A percentile compares a stretch with the other conserved stretches of the same genome.
Conservation (phyloP, 129 eudicot species). For the Artemisia annua region DNA sequence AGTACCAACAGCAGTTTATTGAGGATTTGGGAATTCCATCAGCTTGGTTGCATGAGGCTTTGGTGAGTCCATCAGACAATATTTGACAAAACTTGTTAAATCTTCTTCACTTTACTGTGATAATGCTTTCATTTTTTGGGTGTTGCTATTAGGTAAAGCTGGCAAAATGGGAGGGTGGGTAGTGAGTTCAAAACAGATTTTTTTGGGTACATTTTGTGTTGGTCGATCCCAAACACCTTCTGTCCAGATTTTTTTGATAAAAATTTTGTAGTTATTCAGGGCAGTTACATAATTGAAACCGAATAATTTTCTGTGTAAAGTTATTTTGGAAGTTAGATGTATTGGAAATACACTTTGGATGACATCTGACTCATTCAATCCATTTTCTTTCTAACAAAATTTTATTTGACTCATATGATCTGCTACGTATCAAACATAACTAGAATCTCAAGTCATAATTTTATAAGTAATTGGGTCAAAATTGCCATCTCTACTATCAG, state of each 20-base stretch:
- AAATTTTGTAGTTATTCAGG: no score
- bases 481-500: background rate
- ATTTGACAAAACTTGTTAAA: background rate
- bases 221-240: background rate
- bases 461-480: background rate
- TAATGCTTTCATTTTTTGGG: slow-evolving; percentile 3
- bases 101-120: slow-evolving; percentile 1
- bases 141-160: slow-evolving; percentile 8
- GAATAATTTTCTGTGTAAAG: background rate
- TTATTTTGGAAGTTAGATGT: background rate
- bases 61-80: slow-evolving; percentile 52
- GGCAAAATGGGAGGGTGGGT: background rate
- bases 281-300: background rate
- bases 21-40: slow-evolving; percentile 82
- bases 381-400: background rate
- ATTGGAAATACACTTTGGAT: background rate
- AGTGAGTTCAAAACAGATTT: background rate
- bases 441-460: background rate
- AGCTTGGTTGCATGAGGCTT: slow-evolving; percentile 94
- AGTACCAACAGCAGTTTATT: slow-evolving; percentile 63
- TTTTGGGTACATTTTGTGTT: background rate
- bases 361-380: background rate
- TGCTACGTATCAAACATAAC: background rate
- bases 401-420: background rate
- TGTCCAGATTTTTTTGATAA: no score